Percentiles rank a stretch among this genome's conserved stretches.
Evolutionary conservation across 306 rosid species (phyloP).

Genomic region (Prunus mume): DNA sequence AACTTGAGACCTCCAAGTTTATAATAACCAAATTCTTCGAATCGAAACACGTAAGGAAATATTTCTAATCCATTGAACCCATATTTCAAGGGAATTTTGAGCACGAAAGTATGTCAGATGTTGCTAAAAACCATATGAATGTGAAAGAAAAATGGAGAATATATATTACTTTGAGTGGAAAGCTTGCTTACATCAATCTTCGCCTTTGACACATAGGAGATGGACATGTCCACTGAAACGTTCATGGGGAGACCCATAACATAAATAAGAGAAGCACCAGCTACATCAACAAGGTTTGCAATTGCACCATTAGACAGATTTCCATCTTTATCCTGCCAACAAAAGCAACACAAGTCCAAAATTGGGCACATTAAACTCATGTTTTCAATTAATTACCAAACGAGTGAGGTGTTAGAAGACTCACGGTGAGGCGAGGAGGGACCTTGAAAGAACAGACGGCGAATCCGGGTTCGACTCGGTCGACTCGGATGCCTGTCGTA

Average conservation of each 20-base stretch:
- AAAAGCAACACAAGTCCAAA: not conserved
- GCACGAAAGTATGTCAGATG: not conserved
- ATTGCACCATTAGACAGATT: conserved; percentile 67
- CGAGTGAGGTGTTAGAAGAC: not conserved
- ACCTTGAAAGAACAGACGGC: conserved; percentile 60
- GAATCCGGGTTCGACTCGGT: conserved; percentile 68
- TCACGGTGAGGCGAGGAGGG: conserved; percentile 75
- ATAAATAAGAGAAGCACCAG: conserved; percentile 50
- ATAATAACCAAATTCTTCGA: not conserved
- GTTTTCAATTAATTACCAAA: not conserved
- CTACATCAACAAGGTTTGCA: conserved; percentile 74
- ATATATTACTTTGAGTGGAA: not conserved
- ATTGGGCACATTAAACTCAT: not conserved
- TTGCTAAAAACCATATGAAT: not conserved
- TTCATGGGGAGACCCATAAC: conserved; percentile 58
- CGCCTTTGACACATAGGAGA: conserved; percentile 61
- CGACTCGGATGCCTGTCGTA: conserved; percentile 67
- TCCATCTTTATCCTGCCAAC: conserved; percentile 59
- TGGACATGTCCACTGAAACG: conserved; percentile 90
- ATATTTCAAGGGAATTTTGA: not conserved
- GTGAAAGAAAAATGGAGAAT: not conserved
- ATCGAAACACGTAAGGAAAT: not conserved
- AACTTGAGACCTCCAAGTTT: not conserved
- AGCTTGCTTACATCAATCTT: conserved; percentile 45
- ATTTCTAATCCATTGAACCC: not conserved